Conservation (phyloP, 257 asterid species). For the Hygrophila difformis region DNA sequence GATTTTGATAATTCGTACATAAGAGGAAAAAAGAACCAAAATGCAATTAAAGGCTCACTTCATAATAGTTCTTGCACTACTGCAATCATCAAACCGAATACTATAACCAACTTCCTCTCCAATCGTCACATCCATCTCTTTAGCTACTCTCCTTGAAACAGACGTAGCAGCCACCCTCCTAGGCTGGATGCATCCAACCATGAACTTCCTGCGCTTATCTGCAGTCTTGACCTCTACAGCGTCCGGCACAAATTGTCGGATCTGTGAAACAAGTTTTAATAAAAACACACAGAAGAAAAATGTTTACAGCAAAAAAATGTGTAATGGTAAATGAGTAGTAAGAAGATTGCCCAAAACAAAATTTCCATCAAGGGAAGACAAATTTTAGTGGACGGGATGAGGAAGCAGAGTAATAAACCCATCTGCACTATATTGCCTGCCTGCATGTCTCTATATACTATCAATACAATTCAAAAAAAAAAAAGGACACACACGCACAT, state of each 20-base stretch:
- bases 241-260: slow-evolving; percentile 91
- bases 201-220: slow-evolving; percentile 67
- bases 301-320: too few relatives aligned
- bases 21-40: background rate
- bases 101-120: slow-evolving; percentile 99
- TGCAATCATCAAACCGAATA: slow-evolving; percentile 94
- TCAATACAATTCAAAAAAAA: too few relatives aligned
- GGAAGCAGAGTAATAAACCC: too few relatives aligned
- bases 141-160: slow-evolving; percentile 94
- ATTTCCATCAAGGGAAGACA: background rate
- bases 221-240: slow-evolving; percentile 58
- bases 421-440: too few relatives aligned
- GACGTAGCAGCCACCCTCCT: slow-evolving; percentile 99
- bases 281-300: too few relatives aligned
- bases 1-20: too few relatives aligned
- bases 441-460: too few relatives aligned
- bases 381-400: background rate
- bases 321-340: too few relatives aligned
- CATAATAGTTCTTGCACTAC: slow-evolving; percentile 71
- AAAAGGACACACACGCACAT: too few relatives aligned
- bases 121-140: slow-evolving; percentile 92
- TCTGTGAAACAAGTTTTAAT: slow-evolving; percentile 30
- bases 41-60: slow-evolving; percentile 31
- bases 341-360: background rate
- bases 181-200: slow-evolving; percentile 98